Evolutionary conservation across 306 rosid genomes (phyloP).

Genomic region (Vigna angularis): DNA sequence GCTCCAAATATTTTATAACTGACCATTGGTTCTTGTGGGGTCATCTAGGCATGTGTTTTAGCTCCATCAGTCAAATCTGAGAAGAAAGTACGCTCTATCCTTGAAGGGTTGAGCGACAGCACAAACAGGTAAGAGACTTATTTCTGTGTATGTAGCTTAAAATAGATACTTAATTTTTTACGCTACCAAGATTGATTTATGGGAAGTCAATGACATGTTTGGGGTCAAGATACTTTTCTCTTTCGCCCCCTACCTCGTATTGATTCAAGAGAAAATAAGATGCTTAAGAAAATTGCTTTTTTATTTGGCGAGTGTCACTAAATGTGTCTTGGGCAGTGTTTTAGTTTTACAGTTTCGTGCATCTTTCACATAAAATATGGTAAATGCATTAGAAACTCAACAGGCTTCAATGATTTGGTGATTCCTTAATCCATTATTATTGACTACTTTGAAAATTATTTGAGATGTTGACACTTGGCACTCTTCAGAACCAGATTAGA

Average conservation of each 20-base stretch:
- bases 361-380: background rate
- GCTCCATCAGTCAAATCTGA: slow-evolving; percentile 73
- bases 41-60: slow-evolving; percentile 73
- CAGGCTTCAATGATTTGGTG: slow-evolving; percentile 5
- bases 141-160: slow-evolving; percentile 1
- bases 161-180: background rate
- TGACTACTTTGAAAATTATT: slow-evolving; percentile 23
- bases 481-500: slow-evolving; percentile 16
- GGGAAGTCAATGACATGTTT: background rate
- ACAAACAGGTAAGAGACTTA: slow-evolving; percentile 68
- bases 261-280: background rate
- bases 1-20: slow-evolving; percentile 27
- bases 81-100: slow-evolving; percentile 80
- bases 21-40: slow-evolving; percentile 37
- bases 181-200: background rate
- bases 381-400: slow-evolving; percentile 2
- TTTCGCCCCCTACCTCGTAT: background rate
- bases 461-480: background rate
- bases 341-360: background rate
- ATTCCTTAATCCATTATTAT: slow-evolving; percentile 19
- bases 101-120: slow-evolving; percentile 73
- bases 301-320: background rate
- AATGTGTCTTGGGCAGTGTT: background rate
- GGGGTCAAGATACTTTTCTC: background rate
- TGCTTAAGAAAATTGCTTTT: slow-evolving; percentile 9